Evolutionary conservation across 306 rosid species (phyloP).

Genomic region (Aeschynomene evenia): DNA sequence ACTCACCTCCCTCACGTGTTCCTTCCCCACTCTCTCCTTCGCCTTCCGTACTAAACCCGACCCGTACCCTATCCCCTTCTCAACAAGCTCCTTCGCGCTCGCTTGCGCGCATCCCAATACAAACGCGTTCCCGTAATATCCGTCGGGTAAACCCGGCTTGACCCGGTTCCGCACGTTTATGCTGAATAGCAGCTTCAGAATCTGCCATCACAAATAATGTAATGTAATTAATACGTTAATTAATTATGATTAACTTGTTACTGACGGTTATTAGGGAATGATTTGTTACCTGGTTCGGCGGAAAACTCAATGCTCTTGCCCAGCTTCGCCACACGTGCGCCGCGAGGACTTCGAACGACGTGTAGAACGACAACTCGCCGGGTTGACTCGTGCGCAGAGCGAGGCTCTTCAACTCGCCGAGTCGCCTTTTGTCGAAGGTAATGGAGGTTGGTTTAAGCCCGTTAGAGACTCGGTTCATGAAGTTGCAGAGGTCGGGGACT

Average conservation of each 20-base stretch:
- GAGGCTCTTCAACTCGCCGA: constrained; percentile 42
- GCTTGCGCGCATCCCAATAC: constrained; percentile 72
- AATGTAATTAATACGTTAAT: no score
- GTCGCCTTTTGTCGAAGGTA: constrained; percentile 36
- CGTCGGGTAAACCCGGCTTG: constrained; percentile 65
- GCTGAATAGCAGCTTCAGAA: constrained; percentile 67
- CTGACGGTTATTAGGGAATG: not conserved
- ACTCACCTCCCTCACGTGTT: constrained; percentile 59
- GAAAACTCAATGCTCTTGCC: constrained; percentile 69
- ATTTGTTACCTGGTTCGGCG: constrained; percentile 45
- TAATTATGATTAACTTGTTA: no score
- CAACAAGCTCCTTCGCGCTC: constrained; percentile 51
- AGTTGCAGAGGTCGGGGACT: constrained; percentile 66
- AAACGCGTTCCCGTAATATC: constrained; percentile 88
- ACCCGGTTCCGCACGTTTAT: constrained; percentile 69
- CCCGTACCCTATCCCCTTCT: constrained; percentile 52
- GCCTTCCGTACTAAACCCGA: constrained; percentile 58
- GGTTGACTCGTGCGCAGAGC: constrained; percentile 38
- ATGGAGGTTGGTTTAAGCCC: constrained; percentile 59
- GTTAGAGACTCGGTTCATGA: constrained; percentile 51
- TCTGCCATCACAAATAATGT: no score
- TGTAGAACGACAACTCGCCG: constrained; percentile 29
- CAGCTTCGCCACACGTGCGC: constrained; percentile 95
- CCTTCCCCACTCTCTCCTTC: constrained; percentile 67
- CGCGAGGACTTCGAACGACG: constrained; percentile 74